Evolutionary conservation across 2,329 filamentous ascomycete species (phyloP).

Genomic region (Tothia fuscella): DNA sequence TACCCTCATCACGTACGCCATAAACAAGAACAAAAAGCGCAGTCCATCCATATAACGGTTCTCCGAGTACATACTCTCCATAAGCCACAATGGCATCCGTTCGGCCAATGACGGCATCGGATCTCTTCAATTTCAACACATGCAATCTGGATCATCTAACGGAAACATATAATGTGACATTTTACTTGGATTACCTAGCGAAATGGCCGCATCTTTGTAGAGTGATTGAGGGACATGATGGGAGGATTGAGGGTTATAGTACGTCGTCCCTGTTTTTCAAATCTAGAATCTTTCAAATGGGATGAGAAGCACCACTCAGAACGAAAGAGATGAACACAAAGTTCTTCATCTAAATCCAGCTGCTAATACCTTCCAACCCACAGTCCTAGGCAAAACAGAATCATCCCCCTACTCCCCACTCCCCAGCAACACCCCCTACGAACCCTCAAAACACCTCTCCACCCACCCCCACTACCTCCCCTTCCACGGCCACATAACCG

Average conservation of each 20-base stretch:
- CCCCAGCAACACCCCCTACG: slow-evolving; percentile 50
- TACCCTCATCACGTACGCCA: no score
- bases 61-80: no score
- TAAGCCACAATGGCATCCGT: slow-evolving; percentile 60
- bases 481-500: slow-evolving; percentile 98
- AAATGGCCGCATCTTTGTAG: slow-evolving; percentile 94
- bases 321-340: no score
- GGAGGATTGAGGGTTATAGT: slow-evolving; percentile 95
- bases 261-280: slow-evolving; percentile 23
- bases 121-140: slow-evolving; percentile 80
- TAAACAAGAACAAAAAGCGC: no score
- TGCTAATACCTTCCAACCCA: slow-evolving; percentile 9
- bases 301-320: neutral
- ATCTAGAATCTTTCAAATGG: neutral
- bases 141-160: slow-evolving; percentile 94
- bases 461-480: slow-evolving; percentile 64
- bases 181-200: slow-evolving; percentile 92
- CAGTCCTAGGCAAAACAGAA: slow-evolving; percentile 96
- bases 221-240: slow-evolving; percentile 72
- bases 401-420: slow-evolving; percentile 61
- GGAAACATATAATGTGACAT: slow-evolving; percentile 93
- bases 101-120: slow-evolving; percentile 69
- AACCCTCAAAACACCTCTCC: slow-evolving; percentile 54
- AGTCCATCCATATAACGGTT: no score
- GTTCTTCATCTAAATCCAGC: no score